Base-by-base conservation (phyloP, 1,284 basidiomycete species). In the Microbotryum scabiosae region DNA sequence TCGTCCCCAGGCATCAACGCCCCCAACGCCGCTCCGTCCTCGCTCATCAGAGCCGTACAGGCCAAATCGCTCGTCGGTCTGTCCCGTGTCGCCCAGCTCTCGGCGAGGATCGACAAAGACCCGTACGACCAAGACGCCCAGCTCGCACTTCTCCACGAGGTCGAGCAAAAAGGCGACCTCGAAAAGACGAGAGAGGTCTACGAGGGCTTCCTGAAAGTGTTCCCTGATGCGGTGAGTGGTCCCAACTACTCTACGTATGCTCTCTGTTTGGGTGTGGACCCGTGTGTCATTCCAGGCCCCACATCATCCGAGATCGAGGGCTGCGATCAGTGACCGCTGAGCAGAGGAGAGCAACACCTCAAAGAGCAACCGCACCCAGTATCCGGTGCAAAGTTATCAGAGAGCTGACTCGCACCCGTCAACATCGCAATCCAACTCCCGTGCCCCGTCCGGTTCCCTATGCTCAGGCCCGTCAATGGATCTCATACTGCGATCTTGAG, bases 171-270 rank as follows among this genome's bases (percentile, higher is more conserved):
- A 23, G 83, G 82, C 47, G 83, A 88, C 66, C 78, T 85, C 65
- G 81, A 85, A 51, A 82, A 81, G 71, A 82, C 87, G 62, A 82
- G 85, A 65, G 78, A 81, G 57, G 80, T 84, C 3, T 90, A 87
- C 75, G 86, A 89, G 71, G 82, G 81, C 50, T 78, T 90, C 68
- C 79, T 91, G 61, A 80, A 82, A 65, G 81, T 82, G 57, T 90
- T 86, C 72, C 88, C 88, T 18, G 87, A 88, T 75, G 86, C 84
- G 66, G 86, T 87, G 76, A 76, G 80, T 72, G n/a, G 47, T 28
- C 26, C 12, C n/a, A 5, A 5, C 26, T n/a, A 23, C 14, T 7
- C 10, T 57, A 54, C 28, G 58, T 56, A 41, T 62, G 32, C 50
- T 55, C 41, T 62, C 32, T 65, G 47, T 55, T 51, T 23, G 57